Evolutionary conservation across 2,329 filamentous ascomycete genomes (phyloP).

Genomic region (Periconia sp.): DNA sequence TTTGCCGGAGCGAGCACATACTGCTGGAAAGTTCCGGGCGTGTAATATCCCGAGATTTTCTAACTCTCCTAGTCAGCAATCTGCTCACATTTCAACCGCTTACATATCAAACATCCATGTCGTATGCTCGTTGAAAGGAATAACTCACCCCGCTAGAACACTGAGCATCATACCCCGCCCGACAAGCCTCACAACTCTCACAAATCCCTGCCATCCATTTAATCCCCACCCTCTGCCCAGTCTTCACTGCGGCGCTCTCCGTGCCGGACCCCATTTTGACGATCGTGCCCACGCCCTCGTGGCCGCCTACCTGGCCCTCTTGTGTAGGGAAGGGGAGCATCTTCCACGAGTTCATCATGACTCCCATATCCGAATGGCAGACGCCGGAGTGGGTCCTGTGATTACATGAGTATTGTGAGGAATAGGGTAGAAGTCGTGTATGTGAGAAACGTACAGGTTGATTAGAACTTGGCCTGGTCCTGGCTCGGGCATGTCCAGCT

Average conservation of each 20-base stretch:
- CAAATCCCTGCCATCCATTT: conserved; percentile 70
- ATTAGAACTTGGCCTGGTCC: conserved; percentile 67
- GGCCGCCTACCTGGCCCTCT: conserved; percentile 69
- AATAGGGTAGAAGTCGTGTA: not conserved
- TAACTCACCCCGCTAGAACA: conserved; percentile 41
- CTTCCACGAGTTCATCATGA: conserved; percentile 59
- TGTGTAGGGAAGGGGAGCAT: conserved; percentile 65
- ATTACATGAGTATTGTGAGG: not conserved
- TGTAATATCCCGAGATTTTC: conserved; percentile 69
- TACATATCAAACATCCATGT: not conserved
- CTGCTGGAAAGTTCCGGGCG: conserved; percentile 75
- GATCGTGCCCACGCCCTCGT: conserved; percentile 71
- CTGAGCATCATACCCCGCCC: conserved; percentile 52
- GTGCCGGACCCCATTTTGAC: conserved; percentile 69
- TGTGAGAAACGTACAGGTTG: conserved; percentile 57
- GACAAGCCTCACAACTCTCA: conserved; percentile 43
- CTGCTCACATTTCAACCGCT: not conserved
- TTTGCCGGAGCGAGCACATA: conserved; percentile 68
- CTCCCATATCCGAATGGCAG: conserved; percentile 66
- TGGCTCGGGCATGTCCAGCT: conserved; percentile 69
- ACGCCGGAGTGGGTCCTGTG: conserved; percentile 65
- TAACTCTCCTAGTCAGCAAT: conserved; percentile 11
- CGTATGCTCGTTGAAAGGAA: not conserved
- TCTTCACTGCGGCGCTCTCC: conserved; percentile 61
- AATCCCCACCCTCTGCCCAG: conserved; percentile 73